These are phyloP conservation scores for Porodaedalea pini DNA, from an alignment of 1,284 basidiomycete genomes.

Conservation along the genomic window DNA sequence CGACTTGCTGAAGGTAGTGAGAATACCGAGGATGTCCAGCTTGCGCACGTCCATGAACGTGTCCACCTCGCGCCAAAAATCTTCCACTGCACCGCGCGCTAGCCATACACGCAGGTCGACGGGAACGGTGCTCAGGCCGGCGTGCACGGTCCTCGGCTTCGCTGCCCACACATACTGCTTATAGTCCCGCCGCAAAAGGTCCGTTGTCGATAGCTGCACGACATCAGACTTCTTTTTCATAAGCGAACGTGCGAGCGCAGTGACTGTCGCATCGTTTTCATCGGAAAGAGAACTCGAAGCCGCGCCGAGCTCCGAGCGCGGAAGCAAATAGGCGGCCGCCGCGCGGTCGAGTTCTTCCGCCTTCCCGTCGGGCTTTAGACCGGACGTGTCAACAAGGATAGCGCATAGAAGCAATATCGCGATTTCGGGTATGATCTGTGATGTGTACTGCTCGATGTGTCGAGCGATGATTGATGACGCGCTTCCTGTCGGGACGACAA, in stretches of 20 bases:
- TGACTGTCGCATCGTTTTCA: slow-evolving; percentile 37
- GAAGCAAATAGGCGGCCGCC: slow-evolving; percentile 58
- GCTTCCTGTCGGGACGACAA: slow-evolving; percentile 67
- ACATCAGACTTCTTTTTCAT: slow-evolving; percentile 65
- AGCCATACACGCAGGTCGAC: slow-evolving; percentile 56
- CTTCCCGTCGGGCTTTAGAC: slow-evolving; percentile 75
- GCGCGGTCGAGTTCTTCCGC: slow-evolving; percentile 60
- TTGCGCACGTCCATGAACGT: slow-evolving; percentile 64
- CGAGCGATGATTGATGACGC: slow-evolving; percentile 74
- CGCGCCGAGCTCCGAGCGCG: slow-evolving; percentile 38
- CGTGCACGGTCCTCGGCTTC: slow-evolving; percentile 33
- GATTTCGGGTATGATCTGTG: slow-evolving; percentile 50
- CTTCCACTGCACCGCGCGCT: slow-evolving; percentile 30
- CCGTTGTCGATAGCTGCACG: slow-evolving; percentile 62
- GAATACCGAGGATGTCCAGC: slow-evolving; percentile 68
- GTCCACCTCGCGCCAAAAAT: slow-evolving; percentile 47
- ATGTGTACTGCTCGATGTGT: slow-evolving; percentile 38
- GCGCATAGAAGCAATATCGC: slow-evolving; percentile 77
- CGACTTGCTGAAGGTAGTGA: slow-evolving; percentile 61
- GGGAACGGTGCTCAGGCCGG: slow-evolving; percentile 81
- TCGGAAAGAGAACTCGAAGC: slow-evolving; percentile 16
- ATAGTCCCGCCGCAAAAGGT: slow-evolving; percentile 88
- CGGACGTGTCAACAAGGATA: slow-evolving; percentile 81
- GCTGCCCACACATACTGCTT: slow-evolving; percentile 73
- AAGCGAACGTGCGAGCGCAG: slow-evolving; percentile 50